Evolutionary conservation across 352 stramenopile genomes (phyloP).

Genomic region (Halophytophthora batemanensis): DNA sequence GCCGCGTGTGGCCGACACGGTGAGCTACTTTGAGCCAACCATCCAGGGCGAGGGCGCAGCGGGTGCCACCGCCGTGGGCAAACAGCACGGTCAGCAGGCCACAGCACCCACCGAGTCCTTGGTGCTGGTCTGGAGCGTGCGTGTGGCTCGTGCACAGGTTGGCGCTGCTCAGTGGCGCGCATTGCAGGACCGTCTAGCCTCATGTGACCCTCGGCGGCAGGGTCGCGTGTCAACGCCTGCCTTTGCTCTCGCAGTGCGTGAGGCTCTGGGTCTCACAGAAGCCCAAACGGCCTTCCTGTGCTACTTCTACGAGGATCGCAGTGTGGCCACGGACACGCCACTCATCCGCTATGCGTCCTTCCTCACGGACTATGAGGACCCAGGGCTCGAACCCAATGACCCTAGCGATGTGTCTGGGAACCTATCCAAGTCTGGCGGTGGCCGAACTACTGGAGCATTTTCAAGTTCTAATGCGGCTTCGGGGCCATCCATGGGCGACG

Average conservation of each 20-base stretch:
- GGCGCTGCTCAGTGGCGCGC: conserved; percentile 29
- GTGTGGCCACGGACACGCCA: conserved; percentile 47
- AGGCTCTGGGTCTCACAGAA: conserved; percentile 44
- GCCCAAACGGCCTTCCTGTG: conserved; percentile 68
- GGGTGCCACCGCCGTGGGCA: conserved; percentile 18
- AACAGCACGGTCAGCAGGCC: conserved; percentile 49
- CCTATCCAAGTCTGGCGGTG: conserved; percentile 4
- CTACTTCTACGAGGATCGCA: conserved; percentile 79
- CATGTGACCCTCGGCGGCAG: conserved; percentile 42
- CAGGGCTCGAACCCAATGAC: conserved; percentile 40
- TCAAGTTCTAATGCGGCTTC: neutral
- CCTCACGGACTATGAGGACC: conserved; percentile 70
- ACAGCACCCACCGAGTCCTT: conserved; percentile 60
- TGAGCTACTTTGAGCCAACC: conserved; percentile 42
- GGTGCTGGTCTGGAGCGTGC: conserved; percentile 71
- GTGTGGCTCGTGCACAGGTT: conserved; percentile 49
- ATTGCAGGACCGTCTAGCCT: conserved; percentile 56
- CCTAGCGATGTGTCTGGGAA: too few relatives aligned
- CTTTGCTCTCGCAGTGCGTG: conserved; percentile 49
- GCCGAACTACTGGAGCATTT: conserved; percentile 1
- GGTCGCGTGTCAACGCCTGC: conserved; percentile 43
- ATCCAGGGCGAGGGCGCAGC: conserved; percentile 23
- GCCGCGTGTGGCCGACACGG: conserved; percentile 43
- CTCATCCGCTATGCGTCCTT: conserved; percentile 73
- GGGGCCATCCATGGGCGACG: conserved; percentile 13